Evolutionary conservation across 345 rosid genomes (phyloP), one percentile per base, ranked within the genome.

Genomic region (Raphanus sativus): DNA sequence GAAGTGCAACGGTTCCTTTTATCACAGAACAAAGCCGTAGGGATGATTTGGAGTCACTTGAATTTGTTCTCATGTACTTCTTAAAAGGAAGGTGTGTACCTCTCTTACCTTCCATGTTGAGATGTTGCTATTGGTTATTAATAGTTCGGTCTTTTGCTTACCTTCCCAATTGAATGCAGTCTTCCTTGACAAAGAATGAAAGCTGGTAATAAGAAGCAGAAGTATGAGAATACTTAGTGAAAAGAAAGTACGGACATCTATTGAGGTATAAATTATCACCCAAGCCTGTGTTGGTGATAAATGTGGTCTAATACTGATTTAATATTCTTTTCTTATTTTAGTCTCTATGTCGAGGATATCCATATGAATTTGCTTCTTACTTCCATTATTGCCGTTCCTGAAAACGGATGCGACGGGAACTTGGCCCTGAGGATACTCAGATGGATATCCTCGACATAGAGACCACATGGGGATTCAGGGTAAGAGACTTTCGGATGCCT

Each of bases 121-220:
- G 13, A 60, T 73, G 45, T 8, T 71, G 10, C 70, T 56, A 16
- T 11, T 8, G 62, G 34, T 58, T 60, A n/a, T 48, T 45, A 65
- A 0, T 8, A 24, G 33, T 29, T 38, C 21, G n/a, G 69, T 30
- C 6, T 64, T 68, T 73, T 34, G 33, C 71, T 70, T 77, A 75
- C 73, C 68, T 69, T 12, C 60, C 34, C 45, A 24, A 60, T 36
- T 68, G 65, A 36, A 63, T 83, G 69, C 77, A 93, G 97, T 76
- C 95, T 93, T 80, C 98, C 98, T 17, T 93, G 98, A 97, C 98
- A 93, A 84, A 96, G 98, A 80, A 78, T 91, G 54, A 88, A 86
- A 83, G 97, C 98, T 5, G 97, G 96, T 75, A 91, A 87, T 36
- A 93, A 93, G 83, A 89, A 93, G 84, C 97, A 93, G 70, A 93